Evolutionary conservation across 345 rosid genomes (phyloP).

Genomic region (Kandelia obovata): DNA sequence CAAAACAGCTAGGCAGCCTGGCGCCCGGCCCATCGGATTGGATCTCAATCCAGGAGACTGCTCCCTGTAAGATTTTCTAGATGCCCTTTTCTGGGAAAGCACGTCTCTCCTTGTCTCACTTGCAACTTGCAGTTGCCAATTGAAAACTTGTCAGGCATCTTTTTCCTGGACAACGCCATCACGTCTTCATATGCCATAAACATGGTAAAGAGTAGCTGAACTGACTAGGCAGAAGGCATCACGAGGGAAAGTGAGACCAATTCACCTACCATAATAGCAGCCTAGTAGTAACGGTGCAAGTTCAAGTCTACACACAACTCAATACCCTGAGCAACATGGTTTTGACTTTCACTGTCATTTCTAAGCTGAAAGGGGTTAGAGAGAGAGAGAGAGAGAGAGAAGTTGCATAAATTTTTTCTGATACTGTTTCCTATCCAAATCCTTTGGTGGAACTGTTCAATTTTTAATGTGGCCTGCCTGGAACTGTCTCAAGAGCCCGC

Average conservation of each 20-base stretch:
- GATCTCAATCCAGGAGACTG: too few relatives aligned
- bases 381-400: too few relatives aligned
- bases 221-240: neutral
- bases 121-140: neutral
- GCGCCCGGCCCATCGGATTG: too few relatives aligned
- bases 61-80: neutral
- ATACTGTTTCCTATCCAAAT: neutral
- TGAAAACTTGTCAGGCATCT: too few relatives aligned
- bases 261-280: neutral
- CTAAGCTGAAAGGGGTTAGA: neutral
- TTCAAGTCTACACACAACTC: neutral
- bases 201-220: neutral
- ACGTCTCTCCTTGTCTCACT: neutral
- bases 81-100: neutral
- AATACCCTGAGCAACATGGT: neutral
- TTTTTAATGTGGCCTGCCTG: constrained; percentile 29
- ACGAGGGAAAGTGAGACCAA: neutral
- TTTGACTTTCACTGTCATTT: too few relatives aligned
- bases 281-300: neutral
- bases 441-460: neutral
- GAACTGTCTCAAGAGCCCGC: constrained; percentile 62
- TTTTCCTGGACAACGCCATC: neutral
- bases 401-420: neutral
- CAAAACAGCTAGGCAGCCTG: too few relatives aligned
- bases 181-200: neutral